Evolutionary conservation across 192 early-diverging fungal species (phyloP).

Genomic region (Piromyces sp.): DNA sequence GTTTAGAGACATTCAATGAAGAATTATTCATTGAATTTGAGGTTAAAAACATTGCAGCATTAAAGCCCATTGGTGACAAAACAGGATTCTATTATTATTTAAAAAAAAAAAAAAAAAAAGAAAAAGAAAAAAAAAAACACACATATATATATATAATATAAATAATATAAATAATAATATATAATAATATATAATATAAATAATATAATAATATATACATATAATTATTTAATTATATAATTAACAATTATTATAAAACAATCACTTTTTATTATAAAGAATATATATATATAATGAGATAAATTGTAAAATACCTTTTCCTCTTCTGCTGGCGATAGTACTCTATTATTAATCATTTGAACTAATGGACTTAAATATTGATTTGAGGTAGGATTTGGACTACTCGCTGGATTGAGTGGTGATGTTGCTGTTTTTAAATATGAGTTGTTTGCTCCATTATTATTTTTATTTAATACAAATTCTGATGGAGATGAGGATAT

Average conservation of each 20-base stretch:
- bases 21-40: background rate
- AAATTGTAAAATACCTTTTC: too few relatives aligned
- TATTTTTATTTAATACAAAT: background rate
- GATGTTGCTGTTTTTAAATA: background rate
- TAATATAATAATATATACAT: too few relatives aligned
- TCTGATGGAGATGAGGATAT: background rate
- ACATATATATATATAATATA: too few relatives aligned
- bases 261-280: too few relatives aligned
- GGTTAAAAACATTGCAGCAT: background rate
- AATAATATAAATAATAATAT: too few relatives aligned
- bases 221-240: too few relatives aligned
- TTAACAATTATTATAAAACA: too few relatives aligned
- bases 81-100: background rate
- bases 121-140: too few relatives aligned
- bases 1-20: background rate
- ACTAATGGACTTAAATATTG: background rate
- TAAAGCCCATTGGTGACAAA: background rate
- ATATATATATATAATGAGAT: too few relatives aligned
- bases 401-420: background rate
- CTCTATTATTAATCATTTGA: background rate
- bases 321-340: background rate
- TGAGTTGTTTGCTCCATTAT: background rate
- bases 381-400: background rate
- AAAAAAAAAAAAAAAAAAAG: too few relatives aligned
- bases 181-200: too few relatives aligned